phyloP scores from a whole-genome alignment of 768 basidiomycete genomes.

The Strobilomyces confusus region DNA sequence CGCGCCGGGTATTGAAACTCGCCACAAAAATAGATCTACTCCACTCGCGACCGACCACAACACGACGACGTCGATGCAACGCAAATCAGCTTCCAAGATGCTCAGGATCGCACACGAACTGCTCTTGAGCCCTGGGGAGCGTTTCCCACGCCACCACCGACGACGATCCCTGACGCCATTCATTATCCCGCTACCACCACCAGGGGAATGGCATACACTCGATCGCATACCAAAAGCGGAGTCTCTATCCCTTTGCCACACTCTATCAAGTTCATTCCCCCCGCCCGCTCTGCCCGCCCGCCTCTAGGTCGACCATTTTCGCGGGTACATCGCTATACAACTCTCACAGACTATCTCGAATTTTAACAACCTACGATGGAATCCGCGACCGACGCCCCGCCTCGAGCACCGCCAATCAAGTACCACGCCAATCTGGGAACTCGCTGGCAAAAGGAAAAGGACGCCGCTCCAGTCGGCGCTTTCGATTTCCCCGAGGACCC shows the following conservation, averaged over 20 bases:
- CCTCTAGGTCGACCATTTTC: background rate
- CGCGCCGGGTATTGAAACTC: background rate
- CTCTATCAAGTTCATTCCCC: slow-evolving; percentile 4
- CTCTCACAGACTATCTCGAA: slow-evolving; percentile 13
- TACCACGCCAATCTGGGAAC: slow-evolving; percentile 70
- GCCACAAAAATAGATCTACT: slow-evolving; percentile 4
- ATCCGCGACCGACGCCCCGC: slow-evolving; percentile 48
- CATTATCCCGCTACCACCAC: background rate
- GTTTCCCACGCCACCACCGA: background rate
- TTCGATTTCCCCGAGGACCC: slow-evolving; percentile 86
- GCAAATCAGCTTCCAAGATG: background rate
- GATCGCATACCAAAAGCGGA: background rate
- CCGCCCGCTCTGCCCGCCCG: background rate
- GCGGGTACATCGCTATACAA: slow-evolving; percentile 14
- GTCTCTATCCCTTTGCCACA: background rate
- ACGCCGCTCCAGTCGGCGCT: slow-evolving; percentile 67
- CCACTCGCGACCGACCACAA: background rate
- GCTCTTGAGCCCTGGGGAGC: background rate
- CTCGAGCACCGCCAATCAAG: slow-evolving; percentile 67
- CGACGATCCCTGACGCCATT: background rate
- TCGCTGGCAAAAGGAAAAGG: slow-evolving; percentile 86
- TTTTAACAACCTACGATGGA: slow-evolving; percentile 14
- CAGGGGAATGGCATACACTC: too few relatives aligned
- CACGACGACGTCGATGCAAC: background rate
- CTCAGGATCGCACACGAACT: background rate